Conservation (phyloP, 75 land plant species). For the Pinus albicaulis region DNA sequence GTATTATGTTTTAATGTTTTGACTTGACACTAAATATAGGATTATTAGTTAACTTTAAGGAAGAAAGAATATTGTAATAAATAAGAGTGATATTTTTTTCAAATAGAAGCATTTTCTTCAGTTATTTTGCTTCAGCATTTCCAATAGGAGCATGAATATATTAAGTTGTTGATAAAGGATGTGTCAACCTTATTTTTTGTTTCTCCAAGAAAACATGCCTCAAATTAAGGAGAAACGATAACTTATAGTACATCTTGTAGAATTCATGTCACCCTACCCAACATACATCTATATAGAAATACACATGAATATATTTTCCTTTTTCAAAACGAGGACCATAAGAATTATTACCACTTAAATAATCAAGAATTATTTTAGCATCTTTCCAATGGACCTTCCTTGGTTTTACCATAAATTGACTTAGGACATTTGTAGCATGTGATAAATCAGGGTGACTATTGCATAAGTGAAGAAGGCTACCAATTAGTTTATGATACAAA, state of each 20-base stretch:
- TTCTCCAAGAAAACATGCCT: not conserved
- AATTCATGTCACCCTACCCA: too few species aligned
- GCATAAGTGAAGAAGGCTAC: too few species aligned
- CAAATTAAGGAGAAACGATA: not conserved
- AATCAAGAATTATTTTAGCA: not conserved
- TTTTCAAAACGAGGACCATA: not conserved
- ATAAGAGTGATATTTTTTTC: not conserved
- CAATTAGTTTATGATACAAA: not conserved
- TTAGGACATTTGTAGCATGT: not conserved
- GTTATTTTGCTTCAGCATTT: not conserved
- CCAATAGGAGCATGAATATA: not conserved
- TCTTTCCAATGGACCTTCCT: not conserved
- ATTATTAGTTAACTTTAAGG: not conserved
- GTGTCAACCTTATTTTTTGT: not conserved
- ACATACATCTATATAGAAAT: too few species aligned
- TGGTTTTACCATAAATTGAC: not conserved
- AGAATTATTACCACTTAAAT: not conserved
- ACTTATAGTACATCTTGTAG: too few species aligned
- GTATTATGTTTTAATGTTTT: not conserved
- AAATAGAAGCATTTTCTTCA: not conserved
- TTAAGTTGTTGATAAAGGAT: not conserved
- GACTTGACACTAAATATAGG: not conserved
- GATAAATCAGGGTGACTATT: too few species aligned
- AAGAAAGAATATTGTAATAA: not conserved
- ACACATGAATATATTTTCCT: not conserved